Evolutionary conservation across 345 rosid genomes (phyloP).

Genomic region (Trapa incisa): DNA sequence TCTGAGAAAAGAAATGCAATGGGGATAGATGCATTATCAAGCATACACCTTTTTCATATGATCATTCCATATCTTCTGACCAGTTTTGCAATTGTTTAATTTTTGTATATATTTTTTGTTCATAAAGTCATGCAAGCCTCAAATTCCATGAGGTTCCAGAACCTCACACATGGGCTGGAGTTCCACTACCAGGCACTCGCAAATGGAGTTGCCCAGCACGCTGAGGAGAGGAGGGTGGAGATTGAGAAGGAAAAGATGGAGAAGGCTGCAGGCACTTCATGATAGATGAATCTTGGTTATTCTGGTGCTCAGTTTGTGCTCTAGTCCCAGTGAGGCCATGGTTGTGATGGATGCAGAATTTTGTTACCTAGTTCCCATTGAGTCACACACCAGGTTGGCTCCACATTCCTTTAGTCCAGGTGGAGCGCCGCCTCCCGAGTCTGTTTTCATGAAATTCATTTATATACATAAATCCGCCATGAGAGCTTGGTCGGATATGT

Average conservation of each 20-base stretch:
- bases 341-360: neutral
- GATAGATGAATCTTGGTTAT: constrained; percentile 1
- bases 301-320: neutral
- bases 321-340: neutral
- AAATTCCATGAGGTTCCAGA: constrained; percentile 73
- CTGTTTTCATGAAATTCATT: neutral
- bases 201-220: constrained; percentile 80
- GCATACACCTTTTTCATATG: too few species aligned
- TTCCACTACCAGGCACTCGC: constrained; percentile 81
- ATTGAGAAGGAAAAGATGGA: constrained; percentile 82
- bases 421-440: neutral
- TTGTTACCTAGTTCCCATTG: neutral
- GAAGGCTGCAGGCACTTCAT: constrained; percentile 44
- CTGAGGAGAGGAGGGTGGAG: constrained; percentile 83
- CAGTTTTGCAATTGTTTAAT: neutral
- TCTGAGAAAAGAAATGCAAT: neutral
- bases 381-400: neutral
- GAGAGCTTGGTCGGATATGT: neutral
- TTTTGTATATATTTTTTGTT: neutral
- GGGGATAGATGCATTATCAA: neutral
- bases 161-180: constrained; percentile 70
- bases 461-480: neutral
- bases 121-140: constrained; percentile 18
- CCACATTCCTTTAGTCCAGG: neutral
- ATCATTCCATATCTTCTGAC: neutral